Percentiles rank a stretch among this genome's conserved stretches.
Conservation (phyloP, 2,329 filamentous ascomycete genomes). For the Monosporascus sp. region DNA sequence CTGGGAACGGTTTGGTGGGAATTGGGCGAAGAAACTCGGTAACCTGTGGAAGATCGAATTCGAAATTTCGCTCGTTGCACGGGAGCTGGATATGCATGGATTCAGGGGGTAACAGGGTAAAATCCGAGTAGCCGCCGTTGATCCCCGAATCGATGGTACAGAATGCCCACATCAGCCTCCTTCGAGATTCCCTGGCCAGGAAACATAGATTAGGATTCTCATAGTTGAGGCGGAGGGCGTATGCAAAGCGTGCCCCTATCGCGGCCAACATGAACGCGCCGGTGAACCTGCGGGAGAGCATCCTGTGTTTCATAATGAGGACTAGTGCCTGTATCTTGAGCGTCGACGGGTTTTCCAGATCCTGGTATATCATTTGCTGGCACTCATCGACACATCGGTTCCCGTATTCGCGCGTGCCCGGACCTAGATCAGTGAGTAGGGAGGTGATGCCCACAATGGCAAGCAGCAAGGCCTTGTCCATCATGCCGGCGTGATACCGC, state of each 20-base stretch:
- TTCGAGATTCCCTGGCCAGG: slow-evolving; percentile 24
- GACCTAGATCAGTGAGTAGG: slow-evolving; percentile 49
- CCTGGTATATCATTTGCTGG: slow-evolving; percentile 45
- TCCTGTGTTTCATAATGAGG: slow-evolving; percentile 42
- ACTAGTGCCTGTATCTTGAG: slow-evolving; percentile 47
- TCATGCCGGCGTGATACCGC: slow-evolving; percentile 50
- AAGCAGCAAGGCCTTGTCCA: slow-evolving; percentile 49
- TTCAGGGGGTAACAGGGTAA: slow-evolving; percentile 39
- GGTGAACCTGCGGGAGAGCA: slow-evolving; percentile 39
- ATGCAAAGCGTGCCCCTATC: slow-evolving; percentile 40
- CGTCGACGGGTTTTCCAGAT: slow-evolving; percentile 51
- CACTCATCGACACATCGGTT: slow-evolving; percentile 51
- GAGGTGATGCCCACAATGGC: slow-evolving; percentile 53
- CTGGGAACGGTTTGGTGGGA: slow-evolving; percentile 39
- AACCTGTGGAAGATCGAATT: slow-evolving; percentile 52
- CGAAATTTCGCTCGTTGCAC: slow-evolving; percentile 47
- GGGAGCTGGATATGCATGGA: slow-evolving; percentile 42
- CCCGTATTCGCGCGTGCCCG: slow-evolving; percentile 46
- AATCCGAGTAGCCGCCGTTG: slow-evolving; percentile 41
- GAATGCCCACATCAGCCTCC: slow-evolving; percentile 41
- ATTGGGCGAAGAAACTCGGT: slow-evolving; percentile 42
- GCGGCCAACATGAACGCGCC: slow-evolving; percentile 44
- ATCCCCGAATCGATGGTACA: slow-evolving; percentile 43
- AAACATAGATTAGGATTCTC: slow-evolving; percentile 42
- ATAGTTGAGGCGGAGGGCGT: slow-evolving; percentile 44